Evolutionary conservation across 2,329 filamentous ascomycete genomes (phyloP).

Genomic region (Dothideomycetes sp.): DNA sequence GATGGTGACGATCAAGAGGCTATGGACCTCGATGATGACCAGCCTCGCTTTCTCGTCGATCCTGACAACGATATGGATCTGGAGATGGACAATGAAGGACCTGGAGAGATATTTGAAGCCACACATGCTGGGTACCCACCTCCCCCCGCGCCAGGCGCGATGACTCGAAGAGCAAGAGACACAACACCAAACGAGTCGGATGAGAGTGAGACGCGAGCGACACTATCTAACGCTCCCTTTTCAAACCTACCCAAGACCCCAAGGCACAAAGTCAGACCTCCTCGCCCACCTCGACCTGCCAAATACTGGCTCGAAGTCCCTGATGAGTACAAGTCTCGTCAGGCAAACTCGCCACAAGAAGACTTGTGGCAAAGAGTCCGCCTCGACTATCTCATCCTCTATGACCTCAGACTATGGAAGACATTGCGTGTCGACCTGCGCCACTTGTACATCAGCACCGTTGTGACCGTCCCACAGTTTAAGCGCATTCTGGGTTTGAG

Average conservation of each 20-base stretch:
- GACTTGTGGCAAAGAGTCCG: conserved; percentile 83
- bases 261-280: conserved; percentile 32
- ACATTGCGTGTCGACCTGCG: conserved; percentile 82
- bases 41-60: conserved; percentile 14
- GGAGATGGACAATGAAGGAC: conserved; percentile 44
- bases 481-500: conserved; percentile 85
- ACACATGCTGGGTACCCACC: conserved; percentile 66
- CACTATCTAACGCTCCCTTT: conserved; percentile 43
- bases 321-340: conserved; percentile 41
- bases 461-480: conserved; percentile 91
- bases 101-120: conserved; percentile 64
- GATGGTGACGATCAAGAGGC: background rate
- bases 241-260: conserved; percentile 77
- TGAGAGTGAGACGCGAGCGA: conserved; percentile 54
- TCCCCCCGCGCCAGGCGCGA: conserved; percentile 44
- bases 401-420: conserved; percentile 94
- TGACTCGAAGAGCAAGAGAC: conserved; percentile 3
- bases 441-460: conserved; percentile 89
- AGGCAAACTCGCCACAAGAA: conserved; percentile 55
- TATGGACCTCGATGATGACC: conserved; percentile 38
- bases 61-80: conserved; percentile 37
- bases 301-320: conserved; percentile 83
- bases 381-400: conserved; percentile 87
- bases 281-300: conserved; percentile 53
- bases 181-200: conserved; percentile 40